These are phyloP conservation scores for Phytophthora nicotianae DNA, from an alignment of 352 stramenopile genomes.

Conservation along the genomic window DNA sequence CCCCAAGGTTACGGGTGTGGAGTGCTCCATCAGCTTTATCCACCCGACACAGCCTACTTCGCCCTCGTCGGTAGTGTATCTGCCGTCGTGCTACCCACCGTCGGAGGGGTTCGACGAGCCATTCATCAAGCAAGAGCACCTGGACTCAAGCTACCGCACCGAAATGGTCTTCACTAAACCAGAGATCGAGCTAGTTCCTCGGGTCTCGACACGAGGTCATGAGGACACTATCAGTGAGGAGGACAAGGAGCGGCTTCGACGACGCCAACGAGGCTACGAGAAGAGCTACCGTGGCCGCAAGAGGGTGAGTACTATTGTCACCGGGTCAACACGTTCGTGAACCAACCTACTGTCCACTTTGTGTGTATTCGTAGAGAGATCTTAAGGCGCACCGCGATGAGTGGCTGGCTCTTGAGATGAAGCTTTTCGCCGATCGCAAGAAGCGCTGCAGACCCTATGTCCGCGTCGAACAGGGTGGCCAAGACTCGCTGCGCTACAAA, in stretches of 20 bases:
- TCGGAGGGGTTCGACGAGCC: not conserved
- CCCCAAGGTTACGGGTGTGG: not conserved
- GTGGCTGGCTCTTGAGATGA: slow-evolving; percentile 41
- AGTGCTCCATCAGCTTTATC: not conserved
- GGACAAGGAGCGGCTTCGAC: slow-evolving; percentile 40
- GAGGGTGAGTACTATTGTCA: slow-evolving; percentile 37
- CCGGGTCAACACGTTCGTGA: not conserved
- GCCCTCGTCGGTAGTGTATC: slow-evolving; percentile 30
- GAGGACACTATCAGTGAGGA: slow-evolving; percentile 5
- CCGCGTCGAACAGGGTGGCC: not conserved
- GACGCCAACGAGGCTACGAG: slow-evolving; percentile 47
- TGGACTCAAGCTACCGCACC: not conserved
- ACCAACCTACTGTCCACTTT: slow-evolving; percentile 12
- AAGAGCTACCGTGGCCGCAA: slow-evolving; percentile 48
- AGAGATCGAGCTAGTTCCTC: not conserved
- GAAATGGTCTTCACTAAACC: slow-evolving; percentile 11
- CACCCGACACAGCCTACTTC: slow-evolving; percentile 1
- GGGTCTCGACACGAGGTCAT: not conserved
- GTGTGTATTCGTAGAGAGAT: slow-evolving; percentile 24
- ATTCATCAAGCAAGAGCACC: slow-evolving; percentile 18
- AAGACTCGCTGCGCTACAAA: slow-evolving; percentile 11
- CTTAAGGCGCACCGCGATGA: slow-evolving; percentile 34
- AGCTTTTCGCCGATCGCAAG: slow-evolving; percentile 24
- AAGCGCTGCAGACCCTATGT: slow-evolving; percentile 26
- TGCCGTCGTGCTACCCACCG: slow-evolving; percentile 18